phyloP scores from a whole-genome alignment of 768 basidiomycete species.

The Pholiota microspora region DNA sequence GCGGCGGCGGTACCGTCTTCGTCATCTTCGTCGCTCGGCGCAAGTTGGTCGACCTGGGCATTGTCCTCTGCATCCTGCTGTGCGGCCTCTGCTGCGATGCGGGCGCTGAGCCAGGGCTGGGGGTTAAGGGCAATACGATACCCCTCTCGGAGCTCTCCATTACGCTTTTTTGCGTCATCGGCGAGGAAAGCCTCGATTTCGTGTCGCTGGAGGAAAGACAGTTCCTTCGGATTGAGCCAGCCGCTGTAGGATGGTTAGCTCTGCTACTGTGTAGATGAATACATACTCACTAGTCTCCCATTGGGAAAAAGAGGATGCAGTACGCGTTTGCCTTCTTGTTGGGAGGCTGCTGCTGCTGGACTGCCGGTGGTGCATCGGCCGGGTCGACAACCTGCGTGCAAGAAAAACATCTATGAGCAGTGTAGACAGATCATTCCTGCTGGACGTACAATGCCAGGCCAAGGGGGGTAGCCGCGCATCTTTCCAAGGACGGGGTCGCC shows the following conservation, averaged over 20 bases:
- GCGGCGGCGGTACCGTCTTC: too few species aligned
- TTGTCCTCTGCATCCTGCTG: conserved; percentile 45
- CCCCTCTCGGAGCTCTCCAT: conserved; percentile 70
- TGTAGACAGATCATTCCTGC: conserved; percentile 4
- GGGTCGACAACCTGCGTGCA: conserved; percentile 77
- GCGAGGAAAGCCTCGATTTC: conserved; percentile 85
- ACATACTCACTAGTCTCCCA: conserved; percentile 85
- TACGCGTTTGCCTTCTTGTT: conserved; percentile 72
- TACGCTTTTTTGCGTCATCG: conserved; percentile 69
- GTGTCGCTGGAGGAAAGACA: conserved; percentile 70
- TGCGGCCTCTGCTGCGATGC: conserved; percentile 26
- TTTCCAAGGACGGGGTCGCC: conserved; percentile 91
- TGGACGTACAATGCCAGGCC: conserved; percentile 92
- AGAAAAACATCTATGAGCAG: conserved; percentile 13
- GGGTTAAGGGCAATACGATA: conserved; percentile 74
- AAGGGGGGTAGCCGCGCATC: conserved; percentile 90
- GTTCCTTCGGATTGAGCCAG: conserved; percentile 82
- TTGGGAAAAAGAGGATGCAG: conserved; percentile 84
- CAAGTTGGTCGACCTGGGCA: conserved; percentile 66
- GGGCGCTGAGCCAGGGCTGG: conserved; percentile 41
- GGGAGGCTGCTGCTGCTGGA: conserved; percentile 68
- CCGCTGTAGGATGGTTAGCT: conserved; percentile 45
- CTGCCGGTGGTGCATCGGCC: conserved; percentile 54
- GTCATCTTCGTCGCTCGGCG: conserved; percentile 49
- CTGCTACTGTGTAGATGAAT: too few species aligned